A percentile compares a stretch with the other conserved stretches of the same genome.
Evolutionary conservation across 768 basidiomycete genomes (phyloP).

Genomic region (Lactarius akahatsu): DNA sequence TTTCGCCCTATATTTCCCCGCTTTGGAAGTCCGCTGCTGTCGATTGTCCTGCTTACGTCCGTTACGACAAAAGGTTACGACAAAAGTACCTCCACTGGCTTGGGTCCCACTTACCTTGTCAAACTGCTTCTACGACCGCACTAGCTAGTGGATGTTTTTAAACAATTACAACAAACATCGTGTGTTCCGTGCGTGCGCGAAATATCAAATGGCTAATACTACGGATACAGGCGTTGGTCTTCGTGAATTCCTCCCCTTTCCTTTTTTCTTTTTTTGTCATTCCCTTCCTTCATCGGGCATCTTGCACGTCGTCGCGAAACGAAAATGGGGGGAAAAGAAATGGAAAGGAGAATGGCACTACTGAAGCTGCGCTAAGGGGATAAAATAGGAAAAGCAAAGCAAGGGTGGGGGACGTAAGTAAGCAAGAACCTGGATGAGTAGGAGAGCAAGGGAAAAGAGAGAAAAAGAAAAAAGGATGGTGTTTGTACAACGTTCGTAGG

Average conservation of each 20-base stretch:
- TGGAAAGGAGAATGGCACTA: conserved; percentile 1
- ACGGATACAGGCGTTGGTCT: not conserved
- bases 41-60: too few relatives aligned
- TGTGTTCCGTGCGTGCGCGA: not conserved
- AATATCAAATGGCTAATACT: not conserved
- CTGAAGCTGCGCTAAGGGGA: conserved; percentile 9
- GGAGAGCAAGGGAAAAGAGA: not conserved
- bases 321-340: not conserved
- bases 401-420: not conserved
- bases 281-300: not conserved
- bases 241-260: not conserved
- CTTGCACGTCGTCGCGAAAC: conserved; percentile 10
- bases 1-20: too few relatives aligned
- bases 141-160: too few relatives aligned
- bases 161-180: not conserved
- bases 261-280: not conserved
- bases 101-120: too few relatives aligned
- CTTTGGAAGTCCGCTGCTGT: too few relatives aligned
- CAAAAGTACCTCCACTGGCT: not conserved
- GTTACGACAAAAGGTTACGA: not conserved
- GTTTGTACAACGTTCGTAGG: conserved; percentile 19
- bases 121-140: too few relatives aligned
- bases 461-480: not conserved
- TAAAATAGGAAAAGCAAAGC: conserved; percentile 17
- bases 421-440: conserved; percentile 10